phyloP scores from a whole-genome alignment of 805 yeast species.

The Tanozyma kutaoensis region DNA sequence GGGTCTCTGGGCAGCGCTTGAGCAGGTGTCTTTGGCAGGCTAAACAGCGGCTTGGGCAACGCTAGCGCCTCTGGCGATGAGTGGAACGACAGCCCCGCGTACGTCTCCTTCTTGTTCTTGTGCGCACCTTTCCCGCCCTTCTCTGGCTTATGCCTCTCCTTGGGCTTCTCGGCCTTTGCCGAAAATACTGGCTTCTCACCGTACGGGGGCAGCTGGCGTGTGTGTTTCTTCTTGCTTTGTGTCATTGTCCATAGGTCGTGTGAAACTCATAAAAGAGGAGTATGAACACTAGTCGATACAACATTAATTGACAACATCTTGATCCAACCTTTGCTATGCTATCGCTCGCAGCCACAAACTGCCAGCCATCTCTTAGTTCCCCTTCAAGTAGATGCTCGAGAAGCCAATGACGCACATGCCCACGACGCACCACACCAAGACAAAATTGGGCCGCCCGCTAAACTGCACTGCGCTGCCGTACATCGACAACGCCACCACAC shows the following conservation, averaged over 20 bases:
- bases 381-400: slow-evolving; percentile 23
- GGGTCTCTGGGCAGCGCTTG: too few species aligned
- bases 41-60: slow-evolving; percentile 41
- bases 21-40: slow-evolving; percentile 14
- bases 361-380: too few species aligned
- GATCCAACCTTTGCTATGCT: too few species aligned
- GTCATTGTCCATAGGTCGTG: too few species aligned
- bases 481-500: slow-evolving; percentile 78
- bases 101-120: slow-evolving; percentile 14
- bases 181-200: too few species aligned
- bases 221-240: too few species aligned
- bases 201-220: too few species aligned
- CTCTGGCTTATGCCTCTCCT: not conserved
- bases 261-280: too few species aligned
- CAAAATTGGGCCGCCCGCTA: slow-evolving; percentile 45
- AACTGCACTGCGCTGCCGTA: slow-evolving; percentile 70
- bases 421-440: slow-evolving; percentile 42
- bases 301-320: too few species aligned
- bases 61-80: slow-evolving; percentile 43
- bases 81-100: slow-evolving; percentile 46
- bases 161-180: too few species aligned
- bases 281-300: too few species aligned
- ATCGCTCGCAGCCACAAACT: too few species aligned
- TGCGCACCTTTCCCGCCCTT: not conserved
- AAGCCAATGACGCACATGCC: slow-evolving; percentile 48